These are phyloP conservation scores for Cryomyces minteri DNA, from an alignment of 495 filamentous ascomycete genomes.

Conservation along the genomic window DNA sequence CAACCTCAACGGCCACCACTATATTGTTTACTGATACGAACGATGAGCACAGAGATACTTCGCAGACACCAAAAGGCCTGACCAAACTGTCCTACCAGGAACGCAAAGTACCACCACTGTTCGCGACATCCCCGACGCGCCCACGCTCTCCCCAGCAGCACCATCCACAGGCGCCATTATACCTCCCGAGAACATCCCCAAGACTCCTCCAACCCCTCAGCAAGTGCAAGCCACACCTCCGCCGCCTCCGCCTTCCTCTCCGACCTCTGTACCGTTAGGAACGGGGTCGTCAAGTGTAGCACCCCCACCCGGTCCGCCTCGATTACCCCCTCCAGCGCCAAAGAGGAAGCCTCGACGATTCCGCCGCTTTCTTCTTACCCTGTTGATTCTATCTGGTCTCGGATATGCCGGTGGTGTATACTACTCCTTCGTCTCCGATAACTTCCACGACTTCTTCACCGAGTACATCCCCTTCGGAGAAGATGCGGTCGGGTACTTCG, in stretches of 20 bases:
- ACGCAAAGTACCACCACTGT: constrained; percentile 33
- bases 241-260: constrained; percentile 12
- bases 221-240: constrained; percentile 25
- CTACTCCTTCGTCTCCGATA: constrained; percentile 83
- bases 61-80: constrained; percentile 33
- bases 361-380: constrained; percentile 50
- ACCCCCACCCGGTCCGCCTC: constrained; percentile 27
- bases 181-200: constrained; percentile 40
- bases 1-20: no score
- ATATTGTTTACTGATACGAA: no score
- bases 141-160: constrained; percentile 25
- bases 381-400: constrained; percentile 53
- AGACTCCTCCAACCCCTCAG: constrained; percentile 31
- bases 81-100: constrained; percentile 33
- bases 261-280: constrained; percentile 12
- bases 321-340: constrained; percentile 12
- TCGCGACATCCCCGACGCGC: constrained; percentile 26
- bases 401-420: constrained; percentile 79
- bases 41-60: constrained; percentile 41
- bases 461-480: constrained; percentile 93
- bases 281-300: constrained; percentile 20
- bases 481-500: constrained; percentile 88
- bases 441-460: constrained; percentile 98
- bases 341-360: constrained; percentile 56
- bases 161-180: constrained; percentile 27